A percentile compares a stretch with the other conserved stretches of the same genome.
Conservation (phyloP, 768 basidiomycete species). For the Albatrellus ellisii region DNA sequence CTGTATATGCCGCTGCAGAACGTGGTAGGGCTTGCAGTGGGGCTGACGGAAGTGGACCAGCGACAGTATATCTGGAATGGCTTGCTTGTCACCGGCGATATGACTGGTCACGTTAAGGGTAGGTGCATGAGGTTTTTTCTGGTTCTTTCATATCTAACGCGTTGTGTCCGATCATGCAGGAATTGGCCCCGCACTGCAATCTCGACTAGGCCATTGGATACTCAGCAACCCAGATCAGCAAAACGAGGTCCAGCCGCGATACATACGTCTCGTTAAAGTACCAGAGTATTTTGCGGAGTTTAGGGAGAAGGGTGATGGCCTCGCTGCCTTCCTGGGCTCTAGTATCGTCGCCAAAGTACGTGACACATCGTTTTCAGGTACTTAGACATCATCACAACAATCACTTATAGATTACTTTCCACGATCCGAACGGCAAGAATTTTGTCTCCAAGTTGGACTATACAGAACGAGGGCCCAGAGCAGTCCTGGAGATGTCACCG, state of each 20-base stretch:
- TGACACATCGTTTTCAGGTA: not conserved
- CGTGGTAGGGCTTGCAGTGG: slow-evolving; percentile 50
- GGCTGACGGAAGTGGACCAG: slow-evolving; percentile 46
- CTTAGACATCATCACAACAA: not conserved
- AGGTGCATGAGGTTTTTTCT: slow-evolving; percentile 9
- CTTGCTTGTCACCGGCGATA: slow-evolving; percentile 68
- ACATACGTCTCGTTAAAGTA: slow-evolving; percentile 46
- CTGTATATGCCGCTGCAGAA: slow-evolving; percentile 42
- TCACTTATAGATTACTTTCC: slow-evolving; percentile 52
- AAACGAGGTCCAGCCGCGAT: slow-evolving; percentile 61
- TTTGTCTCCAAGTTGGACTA: slow-evolving; percentile 78
- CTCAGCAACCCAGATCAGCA: slow-evolving; percentile 46
- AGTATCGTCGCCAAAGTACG: slow-evolving; percentile 77
- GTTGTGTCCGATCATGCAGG: too few relatives aligned
- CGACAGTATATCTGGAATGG: slow-evolving; percentile 69
- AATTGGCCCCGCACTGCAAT: slow-evolving; percentile 45
- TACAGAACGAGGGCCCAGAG: slow-evolving; percentile 53
- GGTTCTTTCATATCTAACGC: slow-evolving; percentile 2
- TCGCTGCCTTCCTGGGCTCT: slow-evolving; percentile 70
- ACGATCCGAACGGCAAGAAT: slow-evolving; percentile 42
- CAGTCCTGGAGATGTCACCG: slow-evolving; percentile 70
- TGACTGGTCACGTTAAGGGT: slow-evolving; percentile 66
- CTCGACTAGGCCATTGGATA: slow-evolving; percentile 51
- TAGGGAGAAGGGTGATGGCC: slow-evolving; percentile 70
- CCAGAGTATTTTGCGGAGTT: slow-evolving; percentile 92